Percentiles rank a stretch among this genome's conserved stretches.
Evolutionary conservation across 768 basidiomycete genomes (phyloP).

Genomic region (Pleurotus cornucopiae): DNA sequence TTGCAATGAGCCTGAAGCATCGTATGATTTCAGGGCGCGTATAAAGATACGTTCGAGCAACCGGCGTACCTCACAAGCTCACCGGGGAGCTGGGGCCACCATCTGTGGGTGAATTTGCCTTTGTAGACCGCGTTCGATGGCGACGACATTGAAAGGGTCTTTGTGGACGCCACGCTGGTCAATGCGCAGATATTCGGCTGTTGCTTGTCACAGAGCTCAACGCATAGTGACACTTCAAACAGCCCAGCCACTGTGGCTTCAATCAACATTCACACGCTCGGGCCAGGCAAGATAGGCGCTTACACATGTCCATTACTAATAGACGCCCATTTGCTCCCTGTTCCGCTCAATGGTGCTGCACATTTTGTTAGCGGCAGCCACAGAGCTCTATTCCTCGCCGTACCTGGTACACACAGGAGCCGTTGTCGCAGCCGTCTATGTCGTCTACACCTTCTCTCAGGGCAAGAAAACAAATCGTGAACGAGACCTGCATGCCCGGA

Average conservation of each 20-base stretch:
- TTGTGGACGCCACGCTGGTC: slow-evolving; percentile 27
- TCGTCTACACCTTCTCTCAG: slow-evolving; percentile 58
- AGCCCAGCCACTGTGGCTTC: no score
- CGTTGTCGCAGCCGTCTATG: slow-evolving; percentile 38
- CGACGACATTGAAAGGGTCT: slow-evolving; percentile 14
- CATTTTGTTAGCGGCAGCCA: slow-evolving; percentile 33
- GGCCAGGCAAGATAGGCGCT: no score
- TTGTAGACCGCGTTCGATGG: slow-evolving; percentile 37
- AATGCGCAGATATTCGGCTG: slow-evolving; percentile 28
- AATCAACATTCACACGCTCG: no score
- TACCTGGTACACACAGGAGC: slow-evolving; percentile 54
- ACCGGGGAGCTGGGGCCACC: slow-evolving; percentile 58
- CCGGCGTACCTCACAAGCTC: slow-evolving; percentile 50
- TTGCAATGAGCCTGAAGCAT: slow-evolving; percentile 47
- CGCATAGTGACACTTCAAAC: no score
- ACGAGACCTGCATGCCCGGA: slow-evolving; percentile 69
- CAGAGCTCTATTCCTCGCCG: slow-evolving; percentile 45
- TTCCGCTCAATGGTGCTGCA: slow-evolving; percentile 47
- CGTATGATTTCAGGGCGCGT: slow-evolving; percentile 14
- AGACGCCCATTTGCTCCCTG: no score
- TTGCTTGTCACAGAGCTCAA: no score
- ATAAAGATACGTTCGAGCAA: slow-evolving; percentile 4
- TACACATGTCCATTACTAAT: no score
- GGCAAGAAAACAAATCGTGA: slow-evolving; percentile 70
- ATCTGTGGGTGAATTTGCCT: slow-evolving; percentile 52